Conservation (phyloP, 2,329 filamentous ascomycete species). For the Septoria petroselini region DNA sequence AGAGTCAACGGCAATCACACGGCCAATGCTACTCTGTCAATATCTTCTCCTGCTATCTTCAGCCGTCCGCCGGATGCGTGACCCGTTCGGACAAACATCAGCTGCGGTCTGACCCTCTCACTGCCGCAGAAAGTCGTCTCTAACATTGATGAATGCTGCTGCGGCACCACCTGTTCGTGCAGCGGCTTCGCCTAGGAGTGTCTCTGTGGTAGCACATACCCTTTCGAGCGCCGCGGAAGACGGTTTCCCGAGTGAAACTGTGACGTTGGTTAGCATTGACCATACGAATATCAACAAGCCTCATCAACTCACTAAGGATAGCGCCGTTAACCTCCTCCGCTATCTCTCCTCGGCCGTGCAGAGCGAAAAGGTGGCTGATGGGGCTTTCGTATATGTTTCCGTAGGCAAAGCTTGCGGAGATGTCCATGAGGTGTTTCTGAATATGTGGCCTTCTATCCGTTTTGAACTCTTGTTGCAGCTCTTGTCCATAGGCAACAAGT, state of each 20-base stretch:
- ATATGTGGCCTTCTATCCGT: constrained; percentile 68
- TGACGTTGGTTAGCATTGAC: constrained; percentile 31
- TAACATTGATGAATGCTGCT: constrained; percentile 70
- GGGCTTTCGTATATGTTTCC: constrained; percentile 73
- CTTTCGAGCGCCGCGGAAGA: constrained; percentile 81
- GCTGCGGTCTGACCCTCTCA: neutral
- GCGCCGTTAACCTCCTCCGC: constrained; percentile 93
- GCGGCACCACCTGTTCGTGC: constrained; percentile 56
- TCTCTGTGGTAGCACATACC: constrained; percentile 80
- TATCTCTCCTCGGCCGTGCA: constrained; percentile 69
- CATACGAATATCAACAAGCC: constrained; percentile 6
- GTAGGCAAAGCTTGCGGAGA: constrained; percentile 87
- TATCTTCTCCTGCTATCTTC: too few relatives aligned
- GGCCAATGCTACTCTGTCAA: too few relatives aligned
- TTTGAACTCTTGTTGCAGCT: constrained; percentile 72
- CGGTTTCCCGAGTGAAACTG: constrained; percentile 87
- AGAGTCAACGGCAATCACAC: too few relatives aligned
- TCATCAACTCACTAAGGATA: constrained; percentile 69
- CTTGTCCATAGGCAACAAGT: constrained; percentile 75
- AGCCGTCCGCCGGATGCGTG: too few relatives aligned
- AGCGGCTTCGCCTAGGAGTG: constrained; percentile 77
- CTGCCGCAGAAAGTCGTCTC: constrained; percentile 45
- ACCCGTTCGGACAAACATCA: too few relatives aligned
- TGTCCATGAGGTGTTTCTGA: constrained; percentile 71
- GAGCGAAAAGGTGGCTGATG: constrained; percentile 74